Conservation (phyloP, 352 stramenopile species). For the Globisporangium okanoganense region DNA sequence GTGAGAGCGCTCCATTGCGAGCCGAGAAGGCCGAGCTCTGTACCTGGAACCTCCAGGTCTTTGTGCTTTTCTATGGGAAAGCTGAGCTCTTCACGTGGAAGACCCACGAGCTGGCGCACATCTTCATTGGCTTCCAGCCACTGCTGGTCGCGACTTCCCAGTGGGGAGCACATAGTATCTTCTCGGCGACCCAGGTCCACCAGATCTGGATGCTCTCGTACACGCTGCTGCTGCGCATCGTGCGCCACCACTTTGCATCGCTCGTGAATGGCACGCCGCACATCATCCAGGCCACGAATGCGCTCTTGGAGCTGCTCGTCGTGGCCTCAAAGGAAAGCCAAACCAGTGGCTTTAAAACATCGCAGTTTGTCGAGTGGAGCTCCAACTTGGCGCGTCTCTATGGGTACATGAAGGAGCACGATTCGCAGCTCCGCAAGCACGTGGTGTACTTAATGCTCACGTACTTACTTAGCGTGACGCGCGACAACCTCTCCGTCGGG, state of each 20-base stretch:
- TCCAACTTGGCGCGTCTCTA: conserved; percentile 85
- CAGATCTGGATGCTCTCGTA: conserved; percentile 79
- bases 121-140: conserved; percentile 66
- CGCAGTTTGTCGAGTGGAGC: conserved; percentile 50
- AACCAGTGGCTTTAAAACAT: background rate
- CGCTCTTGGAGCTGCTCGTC: conserved; percentile 65
- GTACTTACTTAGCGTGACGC: conserved; percentile 58
- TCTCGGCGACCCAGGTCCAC: conserved; percentile 42
- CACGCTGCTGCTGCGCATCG: conserved; percentile 65
- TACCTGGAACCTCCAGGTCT: conserved; percentile 54
- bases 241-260: conserved; percentile 73
- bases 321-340: conserved; percentile 4
- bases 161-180: conserved; percentile 14
- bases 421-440: conserved; percentile 75
- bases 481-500: conserved; percentile 46
- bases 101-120: conserved; percentile 58
- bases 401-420: conserved; percentile 84
- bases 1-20: background rate
- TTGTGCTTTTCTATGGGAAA: conserved; percentile 73
- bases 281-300: conserved; percentile 63
- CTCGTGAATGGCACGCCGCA: conserved; percentile 61
- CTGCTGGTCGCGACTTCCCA: conserved; percentile 33
- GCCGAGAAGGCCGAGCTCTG: conserved; percentile 19
- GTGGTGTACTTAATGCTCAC: conserved; percentile 79
- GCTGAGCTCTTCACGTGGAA: conserved; percentile 80